Percentiles rank a stretch among this genome's conserved stretches.
Evolutionary conservation across 2,329 filamentous ascomycete species (phyloP).

Genomic region (Paradendryphiella salina): DNA sequence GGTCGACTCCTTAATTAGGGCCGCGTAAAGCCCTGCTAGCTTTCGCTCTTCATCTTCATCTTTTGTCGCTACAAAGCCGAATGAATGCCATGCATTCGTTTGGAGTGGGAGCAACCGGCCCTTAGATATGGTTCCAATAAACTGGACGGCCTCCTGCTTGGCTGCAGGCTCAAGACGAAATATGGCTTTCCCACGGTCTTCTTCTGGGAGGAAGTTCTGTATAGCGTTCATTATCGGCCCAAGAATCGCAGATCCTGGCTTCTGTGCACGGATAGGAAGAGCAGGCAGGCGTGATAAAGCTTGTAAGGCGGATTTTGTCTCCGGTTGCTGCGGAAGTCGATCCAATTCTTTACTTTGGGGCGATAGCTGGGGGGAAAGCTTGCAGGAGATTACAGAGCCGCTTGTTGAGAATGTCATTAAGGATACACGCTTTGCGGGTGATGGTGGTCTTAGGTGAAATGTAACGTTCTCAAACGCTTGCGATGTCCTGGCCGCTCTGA

Average conservation of each 20-base stretch:
- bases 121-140: constrained; percentile 1
- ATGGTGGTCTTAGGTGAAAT: background rate
- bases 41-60: constrained; percentile 6
- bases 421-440: background rate
- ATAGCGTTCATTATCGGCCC: background rate
- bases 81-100: constrained; percentile 14
- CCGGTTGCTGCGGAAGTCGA: too few species aligned
- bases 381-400: too few species aligned
- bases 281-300: background rate
- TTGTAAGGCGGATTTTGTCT: background rate
- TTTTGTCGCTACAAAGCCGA: constrained; percentile 21
- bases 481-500: background rate
- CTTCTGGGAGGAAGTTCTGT: background rate
- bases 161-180: background rate
- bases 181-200: background rate
- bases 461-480: background rate
- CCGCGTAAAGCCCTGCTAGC: constrained; percentile 15
- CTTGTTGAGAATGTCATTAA: background rate
- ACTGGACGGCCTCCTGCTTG: constrained; percentile 6
- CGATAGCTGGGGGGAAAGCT: too few species aligned
- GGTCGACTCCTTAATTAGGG: constrained; percentile 5
- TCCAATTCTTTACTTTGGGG: too few species aligned
- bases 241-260: background rate
- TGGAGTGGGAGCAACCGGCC: background rate
- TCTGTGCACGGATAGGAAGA: background rate